Base-by-base conservation (phyloP, 495 filamentous ascomycete species). In the Hyphodiscus hymeniophilus region DNA sequence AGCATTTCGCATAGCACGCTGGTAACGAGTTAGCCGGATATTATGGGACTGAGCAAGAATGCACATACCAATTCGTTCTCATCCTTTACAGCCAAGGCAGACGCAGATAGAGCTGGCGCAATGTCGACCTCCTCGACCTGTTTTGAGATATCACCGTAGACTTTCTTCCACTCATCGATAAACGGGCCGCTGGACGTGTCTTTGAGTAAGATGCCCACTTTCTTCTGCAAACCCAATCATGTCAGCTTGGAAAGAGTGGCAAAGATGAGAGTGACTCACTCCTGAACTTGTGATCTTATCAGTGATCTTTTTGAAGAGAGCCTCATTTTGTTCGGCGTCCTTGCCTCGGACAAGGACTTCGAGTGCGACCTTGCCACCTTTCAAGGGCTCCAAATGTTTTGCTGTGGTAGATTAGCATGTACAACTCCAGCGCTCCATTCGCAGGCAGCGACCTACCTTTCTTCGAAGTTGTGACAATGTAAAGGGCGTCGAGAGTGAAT, bases 21-120 rank as follows among this genome's bases (percentile, higher is more conserved):
- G 21, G 20, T n/a, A 33, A 24, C 26, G 17, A 42, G 39, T 84
- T 31, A 28, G 23, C n/a, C 13, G 22, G 15, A 54, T 26, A 63
- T 48, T 47, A 23, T 18, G 31, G 38, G 22, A 13, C n/a, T 16
- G 7, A 1, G 4, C 18, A 8, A 17, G 21, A 45, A 20, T 34
- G 5, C 17, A 49, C 58, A 4, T 57, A 60, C 58, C 47, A 98
- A 69, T 65, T 99, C 92, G 51, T 84, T 82, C 48, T 95, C 90
- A 64, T 96, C 94, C 66, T 99, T 99, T 50, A 95, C 77, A n/a
- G 94, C 81, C 61, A 99, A 83, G 26, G 86, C 87, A 35, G 80
- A 81, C 1, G 76, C 64, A 10, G 90, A 97, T 49, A 99, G 72
- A 5, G 87, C 91, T 12, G 76, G 66, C 8, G 83, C 70, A 46